Base-by-base conservation (phyloP, 176 grass and related monocot genomes). In the Tuctoria greenei region DNA sequence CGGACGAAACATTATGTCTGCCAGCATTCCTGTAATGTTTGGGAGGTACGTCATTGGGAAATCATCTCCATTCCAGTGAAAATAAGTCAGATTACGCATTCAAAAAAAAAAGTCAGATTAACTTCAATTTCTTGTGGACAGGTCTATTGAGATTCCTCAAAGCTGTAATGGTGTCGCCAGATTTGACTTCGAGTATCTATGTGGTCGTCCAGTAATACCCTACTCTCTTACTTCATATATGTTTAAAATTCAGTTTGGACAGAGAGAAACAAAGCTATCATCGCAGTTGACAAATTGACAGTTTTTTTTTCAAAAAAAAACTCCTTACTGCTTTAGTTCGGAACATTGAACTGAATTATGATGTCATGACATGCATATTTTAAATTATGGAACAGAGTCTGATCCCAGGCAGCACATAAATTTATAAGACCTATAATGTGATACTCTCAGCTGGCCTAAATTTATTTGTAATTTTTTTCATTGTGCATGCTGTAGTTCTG, bases 171-270 rank as follows among this genome's bases (percentile, higher is more conserved):
- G 95, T 23, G 79, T 88, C 14, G 91, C 91, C 75, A 93, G 82
- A 60, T 93, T 94, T 74, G 67, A 93, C 76, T 98, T 98, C 24
- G 91, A 94, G 60, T 92, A 94, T 90, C 73, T 94, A 66, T 98
- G 95, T 70, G 89, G 95, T 57, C 85, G 89, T 51, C 95, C 95
- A 38, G 91, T 94, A 94, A 92, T 89, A 76, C 75, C 79, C 37
- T 40, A 61, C 31, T 75, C 70, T 77, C 25, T 83, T 67, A 61
- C 43, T 28, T 78, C 68, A 47, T 14, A 64, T 72, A 24, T 68
- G 41, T 79, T n/a, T 74, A 74, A 3, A 62, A 45, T 72, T 38
- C 11, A 82, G 46, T 42, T 42, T 61, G 41, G 21, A 61, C 8
- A 4, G 43, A 23, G 20, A 58, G 46, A 31, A 9, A 65, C 1